Evolutionary conservation across 148 eudicot genomes (phyloP).

Genomic region (Chenopodium suecicum): DNA sequence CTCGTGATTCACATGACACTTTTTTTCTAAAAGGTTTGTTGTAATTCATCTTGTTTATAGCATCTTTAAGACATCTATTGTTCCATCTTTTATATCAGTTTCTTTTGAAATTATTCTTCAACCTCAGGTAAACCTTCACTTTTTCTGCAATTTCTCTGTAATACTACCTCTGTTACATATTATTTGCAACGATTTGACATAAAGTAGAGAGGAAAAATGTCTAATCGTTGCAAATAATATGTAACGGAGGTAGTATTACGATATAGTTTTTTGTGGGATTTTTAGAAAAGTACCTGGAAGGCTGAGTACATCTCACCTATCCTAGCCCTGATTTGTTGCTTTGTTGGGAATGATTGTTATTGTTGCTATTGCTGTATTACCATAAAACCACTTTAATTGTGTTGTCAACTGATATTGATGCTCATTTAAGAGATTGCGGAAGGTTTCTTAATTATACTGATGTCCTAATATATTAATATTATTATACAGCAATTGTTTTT

Average conservation of each 20-base stretch:
- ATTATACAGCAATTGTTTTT: background rate
- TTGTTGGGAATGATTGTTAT: background rate
- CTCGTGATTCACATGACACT: slow-evolving; percentile 97
- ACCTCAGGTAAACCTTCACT: too few species aligned
- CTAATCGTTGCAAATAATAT: too few species aligned
- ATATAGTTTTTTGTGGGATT: background rate
- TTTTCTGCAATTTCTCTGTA: background rate
- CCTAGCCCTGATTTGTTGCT: background rate
- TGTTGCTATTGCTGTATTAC: background rate
- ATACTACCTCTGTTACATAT: background rate
- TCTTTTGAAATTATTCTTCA: background rate
- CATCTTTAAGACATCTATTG: background rate
- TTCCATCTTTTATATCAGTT: background rate
- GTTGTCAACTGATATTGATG: too few species aligned
- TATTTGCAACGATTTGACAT: too few species aligned
- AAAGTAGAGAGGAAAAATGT: too few species aligned
- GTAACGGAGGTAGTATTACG: background rate
- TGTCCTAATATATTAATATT: background rate
- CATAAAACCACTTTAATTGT: background rate
- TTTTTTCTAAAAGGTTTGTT: slow-evolving; percentile 77
- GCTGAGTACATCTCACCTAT: background rate
- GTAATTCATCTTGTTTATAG: background rate
- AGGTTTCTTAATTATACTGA: background rate
- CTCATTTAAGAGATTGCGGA: background rate
- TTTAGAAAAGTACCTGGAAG: background rate